These are phyloP conservation scores for Sequoiadendron giganteum DNA, from an alignment of 75 land plant species.

Conservation along the genomic window DNA sequence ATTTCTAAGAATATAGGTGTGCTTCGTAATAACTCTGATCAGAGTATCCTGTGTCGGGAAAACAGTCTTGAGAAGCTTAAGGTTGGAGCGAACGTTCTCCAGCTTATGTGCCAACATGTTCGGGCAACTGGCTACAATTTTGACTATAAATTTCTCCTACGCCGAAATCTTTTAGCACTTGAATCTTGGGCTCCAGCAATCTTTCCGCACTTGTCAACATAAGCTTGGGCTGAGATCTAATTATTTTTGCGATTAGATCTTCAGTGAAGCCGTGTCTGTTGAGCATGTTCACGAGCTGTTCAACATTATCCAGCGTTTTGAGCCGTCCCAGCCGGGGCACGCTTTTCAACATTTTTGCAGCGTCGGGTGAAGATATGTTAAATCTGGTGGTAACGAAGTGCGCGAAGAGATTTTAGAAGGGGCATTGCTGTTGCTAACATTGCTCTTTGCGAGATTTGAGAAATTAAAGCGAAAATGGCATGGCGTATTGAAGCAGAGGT, in stretches of 20 bases:
- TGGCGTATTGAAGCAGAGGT: too few relatives aligned
- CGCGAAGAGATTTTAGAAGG: not conserved
- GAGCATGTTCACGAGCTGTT: not conserved
- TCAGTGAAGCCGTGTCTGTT: not conserved
- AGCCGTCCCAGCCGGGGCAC: not conserved
- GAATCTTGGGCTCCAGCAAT: not conserved
- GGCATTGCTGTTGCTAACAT: not conserved
- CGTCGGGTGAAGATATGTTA: not conserved
- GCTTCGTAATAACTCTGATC: conserved; percentile 12
- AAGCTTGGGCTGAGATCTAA: not conserved
- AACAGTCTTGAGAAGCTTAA: too few relatives aligned
- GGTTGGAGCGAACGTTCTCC: too few relatives aligned
- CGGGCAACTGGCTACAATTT: not conserved
- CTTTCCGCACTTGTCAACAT: not conserved
- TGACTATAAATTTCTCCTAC: not conserved
- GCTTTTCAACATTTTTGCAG: not conserved
- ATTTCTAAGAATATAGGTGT: conserved; percentile 28
- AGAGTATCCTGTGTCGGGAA: conserved; percentile 3
- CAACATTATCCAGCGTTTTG: not conserved
- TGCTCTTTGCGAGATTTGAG: not conserved
- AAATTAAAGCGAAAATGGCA: not conserved
- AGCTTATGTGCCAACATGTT: too few relatives aligned
- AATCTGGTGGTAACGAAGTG: not conserved
- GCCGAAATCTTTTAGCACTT: not conserved
- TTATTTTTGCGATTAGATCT: not conserved